Evolutionary conservation across 2,329 filamentous ascomycete species (phyloP), one percentile per base, ranked within the genome.

Genomic region (Purpureocillium takamizusanense): DNA sequence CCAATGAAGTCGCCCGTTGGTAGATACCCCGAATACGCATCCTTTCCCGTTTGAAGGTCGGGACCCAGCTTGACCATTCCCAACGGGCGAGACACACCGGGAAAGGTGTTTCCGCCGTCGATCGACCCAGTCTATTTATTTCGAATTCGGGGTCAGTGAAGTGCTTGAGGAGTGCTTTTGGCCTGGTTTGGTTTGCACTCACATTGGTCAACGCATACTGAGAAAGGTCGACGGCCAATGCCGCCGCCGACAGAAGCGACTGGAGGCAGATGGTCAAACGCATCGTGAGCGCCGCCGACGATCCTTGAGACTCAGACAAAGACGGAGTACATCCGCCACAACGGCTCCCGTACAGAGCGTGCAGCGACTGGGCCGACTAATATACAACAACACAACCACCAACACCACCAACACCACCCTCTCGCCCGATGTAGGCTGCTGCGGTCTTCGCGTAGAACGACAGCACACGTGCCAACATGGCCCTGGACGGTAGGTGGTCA

Each of bases 1-100:
- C 74, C 76, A 2, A 68, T 73, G 45, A 80, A 72, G 25, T 69
- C 66, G 3, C 75, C 74, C 21, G 55, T 56, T 1, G 64, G 50
- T 34, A 65, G 60, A 42, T 73, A 76, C 13, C 72, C 72, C 3
- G 70, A 74, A 46, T 76, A 76, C 16, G 64, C 62, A 45, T 75
- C 71, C 9, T 57, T 58, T 11, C 67, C 68, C 11, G 61, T 64
- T 39, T 69, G 63, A 11, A 74, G 54, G 36, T 73, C 66, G 8
- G 70, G 69, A 4, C 68, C 69, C 4, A 72, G 56, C 51, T 72
- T 72, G 35, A 70, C 65, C 45, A 72, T 63, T 15, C 67, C 68
- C 28, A 70, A 52, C 1, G 69, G 68, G 33, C 65, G 51, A 29
- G 59, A 66, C n/a, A 69, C 65, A 14, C 68, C 68, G 0, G 69